Conservation (phyloP, 2,329 filamentous ascomycete species). For the Tolypocladium nubicola region DNA sequence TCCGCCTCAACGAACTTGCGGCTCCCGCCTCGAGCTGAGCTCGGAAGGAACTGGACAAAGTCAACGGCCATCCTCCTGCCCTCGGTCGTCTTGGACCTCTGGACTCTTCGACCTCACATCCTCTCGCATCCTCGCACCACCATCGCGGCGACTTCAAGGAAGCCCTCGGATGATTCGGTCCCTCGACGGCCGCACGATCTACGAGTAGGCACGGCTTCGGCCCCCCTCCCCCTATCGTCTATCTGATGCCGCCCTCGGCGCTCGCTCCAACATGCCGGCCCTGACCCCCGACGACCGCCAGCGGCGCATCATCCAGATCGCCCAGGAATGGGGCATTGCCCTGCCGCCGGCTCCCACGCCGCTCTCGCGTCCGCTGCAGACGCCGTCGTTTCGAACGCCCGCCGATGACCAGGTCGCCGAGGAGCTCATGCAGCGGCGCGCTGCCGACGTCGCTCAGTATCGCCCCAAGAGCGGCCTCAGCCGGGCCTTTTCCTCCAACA, state of each 20-base stretch:
- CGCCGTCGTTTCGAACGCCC: conserved; percentile 32
- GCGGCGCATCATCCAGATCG: conserved; percentile 37
- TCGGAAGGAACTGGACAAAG: not conserved
- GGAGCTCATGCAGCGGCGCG: conserved; percentile 38
- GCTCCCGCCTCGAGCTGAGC: not conserved
- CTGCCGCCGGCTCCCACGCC: conserved; percentile 28
- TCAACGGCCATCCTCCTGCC: not conserved
- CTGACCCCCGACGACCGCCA: conserved; percentile 26
- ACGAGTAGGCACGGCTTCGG: not conserved
- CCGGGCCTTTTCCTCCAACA: conserved; percentile 24
- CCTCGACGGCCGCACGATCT: not conserved
- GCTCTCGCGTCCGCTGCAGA: conserved; percentile 29
- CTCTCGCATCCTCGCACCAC: not conserved
- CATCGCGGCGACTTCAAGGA: not conserved
- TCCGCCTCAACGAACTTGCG: not conserved
- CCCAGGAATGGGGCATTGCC: conserved; percentile 37
- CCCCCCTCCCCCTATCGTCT: not conserved
- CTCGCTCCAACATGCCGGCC: conserved; percentile 14
- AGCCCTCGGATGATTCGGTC: not conserved
- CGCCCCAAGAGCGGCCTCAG: conserved; percentile 29
- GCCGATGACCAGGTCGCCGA: conserved; percentile 44
- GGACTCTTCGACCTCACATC: not conserved
- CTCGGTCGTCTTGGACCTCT: not conserved
- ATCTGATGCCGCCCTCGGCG: not conserved
- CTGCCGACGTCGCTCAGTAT: conserved; percentile 20